Evolutionary conservation across 805 yeast species (phyloP), one percentile per base, ranked within the genome.

Genomic region (Starmerella lactis-condensi): DNA sequence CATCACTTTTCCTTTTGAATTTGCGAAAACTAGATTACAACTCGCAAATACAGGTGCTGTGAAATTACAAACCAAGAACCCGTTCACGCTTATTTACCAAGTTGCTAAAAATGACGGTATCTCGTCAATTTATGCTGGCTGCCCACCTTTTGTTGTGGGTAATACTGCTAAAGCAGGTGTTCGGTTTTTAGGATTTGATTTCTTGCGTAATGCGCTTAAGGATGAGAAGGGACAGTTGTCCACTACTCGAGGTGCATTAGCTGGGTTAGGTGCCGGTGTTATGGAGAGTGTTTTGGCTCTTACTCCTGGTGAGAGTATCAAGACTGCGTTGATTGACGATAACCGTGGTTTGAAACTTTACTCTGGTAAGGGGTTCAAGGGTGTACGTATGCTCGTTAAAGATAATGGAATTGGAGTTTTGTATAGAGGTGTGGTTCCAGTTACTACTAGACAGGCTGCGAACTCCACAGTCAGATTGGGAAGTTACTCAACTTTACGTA

Each of bases 251-350:
- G 96, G 96, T 42, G 91, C 83, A 5, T 37, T 85, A 20, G 98
- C 98, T 1, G 98, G 98, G n/a, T 60, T 89, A 26, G 95, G 96
- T 29, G 98, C 98, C 2, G 98, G 98, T 22, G 65, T 83, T 27
- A 55, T 85, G 38, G 98, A 85, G 52, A 75, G 92, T 35, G 75
- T 82, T 17, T 62, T 83, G 27, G 96, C 96, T 0, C 93, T 89
- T 29, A 85, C 98, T 0, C 98, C 98, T 2, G 82, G 83, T 34
- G 98, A 85, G 54, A 92, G 94, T 22, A 79, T 85, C 55, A 85
- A 85, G 51, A 85, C 96, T 1, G 94, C 91, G 0, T 64, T 83
- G 56, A 89, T 85, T 43, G 98, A 85, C 57, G 98, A 85, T 52
- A 79, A 74, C 42, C 91, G 75, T 54, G 47, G 75, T 4, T 57